Base-by-base conservation (phyloP, 768 basidiomycete genomes). In the Cystobasidium ongulense region DNA sequence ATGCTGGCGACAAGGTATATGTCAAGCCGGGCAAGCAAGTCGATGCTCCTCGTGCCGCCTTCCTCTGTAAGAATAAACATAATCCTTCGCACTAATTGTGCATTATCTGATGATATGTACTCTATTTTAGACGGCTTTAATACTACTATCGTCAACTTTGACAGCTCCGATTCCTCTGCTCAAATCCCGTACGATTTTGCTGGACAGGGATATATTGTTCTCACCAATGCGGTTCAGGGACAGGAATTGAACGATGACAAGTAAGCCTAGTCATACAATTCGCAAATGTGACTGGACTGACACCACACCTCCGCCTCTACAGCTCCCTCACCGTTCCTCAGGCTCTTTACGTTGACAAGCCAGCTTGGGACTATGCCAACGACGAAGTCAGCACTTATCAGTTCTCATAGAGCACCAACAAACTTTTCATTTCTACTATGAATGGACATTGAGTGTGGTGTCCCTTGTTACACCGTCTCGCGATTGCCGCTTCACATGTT, bases 191-290 rank as follows among this genome's bases (percentile, higher is more conserved):
- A 7, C 57, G 70, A 72, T 67, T 36, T 57, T 67, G 70, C 70
- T 41, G 70, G 70, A 54, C 70, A 72, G 35, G 70, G 53, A 3
- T 72, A 72, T 25, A 57, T 61, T 33, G 53, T 65, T 11, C 23
- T 72, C 15, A 72, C 70, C 10, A 72, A 33, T 25, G 70, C 70
- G 11, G 33, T 41, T 29, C 53, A 72, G 36, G 70, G 70, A 21
- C 70, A 72, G 70, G 57, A 15, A n/a, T 61, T 72, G 62, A 72
- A 61, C 39, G 70, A 63, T 46, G 64, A 31, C 64, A 72, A 72
- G 63, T 64, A 23, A 38, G 63, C 39, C 4, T 23, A 21, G 2
- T 7, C 43, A 31, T 27, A 36, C 57, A 21, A 17, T 23, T 54
- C 8, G n/a, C n/a, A n/a, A 23, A n/a, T 8, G 52, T n/a, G 7